Base-by-base conservation (phyloP, 495 filamentous ascomycete genomes). In the Extremus antarcticus region DNA sequence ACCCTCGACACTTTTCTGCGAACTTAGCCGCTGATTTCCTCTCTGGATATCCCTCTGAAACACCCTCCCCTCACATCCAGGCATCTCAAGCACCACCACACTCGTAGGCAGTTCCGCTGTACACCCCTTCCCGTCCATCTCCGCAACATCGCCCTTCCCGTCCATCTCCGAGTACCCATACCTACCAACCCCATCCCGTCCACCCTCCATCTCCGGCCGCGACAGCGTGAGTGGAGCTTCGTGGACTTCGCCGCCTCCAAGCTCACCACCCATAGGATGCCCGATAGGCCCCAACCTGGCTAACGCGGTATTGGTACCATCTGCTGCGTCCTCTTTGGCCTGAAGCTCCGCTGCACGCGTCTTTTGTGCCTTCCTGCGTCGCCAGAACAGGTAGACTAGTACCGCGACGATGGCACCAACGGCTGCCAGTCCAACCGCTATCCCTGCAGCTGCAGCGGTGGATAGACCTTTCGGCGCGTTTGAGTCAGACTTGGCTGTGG, bases 361-460 rank as follows among this genome's bases (percentile, higher is more conserved):
- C n/a, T 58, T 55, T 19, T 52, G 32, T 16, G 38, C 25, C 7
- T 21, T 2, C 17, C 55, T 55, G 38, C 59, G 59, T 39, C 53
- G 43, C 11, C 45, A 24, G 25, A 60, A 43, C 49, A 63, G 47
- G 22, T 17, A 57, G 40, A 61, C 38, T 13, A 57, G 19, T 25
- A 47, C 41, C 4, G 29, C 29, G 19, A 7, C 47, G 9, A 60
- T 60, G 29, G 70, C 54, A 19, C 74, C 52, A 0, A 66, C 66
- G 4, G 73, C 59, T 1, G 70, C 70, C 53, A 73, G 71, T 16
- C 71, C 73, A 19, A 72, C 57, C 20, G 71, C 75, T 11, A 74
- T 66, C 22, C 66, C 66, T 4, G 59, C 66, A 10, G 65, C 64
- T 22, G 59, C 60, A 29, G 60, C 66, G 19, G 41, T 29, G 2